A percentile compares a stretch with the other conserved stretches of the same genome.
phyloP scores from a whole-genome alignment of 768 basidiomycete genomes.

The Termitomyces sp. region DNA sequence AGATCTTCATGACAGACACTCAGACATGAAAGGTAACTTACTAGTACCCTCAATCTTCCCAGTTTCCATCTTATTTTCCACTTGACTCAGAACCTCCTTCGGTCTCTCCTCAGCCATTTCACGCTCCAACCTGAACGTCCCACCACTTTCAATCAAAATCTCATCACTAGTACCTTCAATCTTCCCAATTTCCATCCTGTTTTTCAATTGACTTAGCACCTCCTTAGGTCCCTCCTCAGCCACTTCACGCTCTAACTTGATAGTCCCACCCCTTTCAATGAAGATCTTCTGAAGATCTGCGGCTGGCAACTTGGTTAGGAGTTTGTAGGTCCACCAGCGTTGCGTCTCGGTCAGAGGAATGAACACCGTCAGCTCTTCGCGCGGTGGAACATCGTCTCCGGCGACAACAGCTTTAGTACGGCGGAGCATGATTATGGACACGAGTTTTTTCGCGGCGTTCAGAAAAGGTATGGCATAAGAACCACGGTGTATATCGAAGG shows the following conservation, averaged over 20 bases:
- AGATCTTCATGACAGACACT: background rate
- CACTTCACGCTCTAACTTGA: conserved; percentile 20
- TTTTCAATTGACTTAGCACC: background rate
- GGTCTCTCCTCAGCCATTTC: conserved; percentile 25
- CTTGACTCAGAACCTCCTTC: background rate
- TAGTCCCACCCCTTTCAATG: conserved; percentile 10
- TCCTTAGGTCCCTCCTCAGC: conserved; percentile 22
- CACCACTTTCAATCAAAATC: conserved; percentile 34
- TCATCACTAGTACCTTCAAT: too few relatives aligned
- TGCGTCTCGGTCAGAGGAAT: conserved; percentile 57
- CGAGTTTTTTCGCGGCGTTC: conserved; percentile 42
- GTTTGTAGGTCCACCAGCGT: conserved; percentile 57
- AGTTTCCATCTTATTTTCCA: conserved; percentile 24
- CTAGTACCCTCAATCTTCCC: conserved; percentile 20
- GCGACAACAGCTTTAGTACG: conserved; percentile 52
- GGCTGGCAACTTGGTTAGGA: conserved; percentile 50
- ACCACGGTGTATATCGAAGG: conserved; percentile 53
- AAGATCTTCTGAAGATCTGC: conserved; percentile 49
- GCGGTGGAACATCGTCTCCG: conserved; percentile 45
- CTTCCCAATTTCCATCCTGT: conserved; percentile 27
- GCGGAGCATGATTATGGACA: conserved; percentile 53
- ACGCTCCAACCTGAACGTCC: conserved; percentile 14
- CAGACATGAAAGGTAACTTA: conserved; percentile 18
- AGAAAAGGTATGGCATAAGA: conserved; percentile 48
- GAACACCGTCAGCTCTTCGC: conserved; percentile 55